phyloP scores from a whole-genome alignment of 768 basidiomycete genomes.

The Boletus huronensis region DNA sequence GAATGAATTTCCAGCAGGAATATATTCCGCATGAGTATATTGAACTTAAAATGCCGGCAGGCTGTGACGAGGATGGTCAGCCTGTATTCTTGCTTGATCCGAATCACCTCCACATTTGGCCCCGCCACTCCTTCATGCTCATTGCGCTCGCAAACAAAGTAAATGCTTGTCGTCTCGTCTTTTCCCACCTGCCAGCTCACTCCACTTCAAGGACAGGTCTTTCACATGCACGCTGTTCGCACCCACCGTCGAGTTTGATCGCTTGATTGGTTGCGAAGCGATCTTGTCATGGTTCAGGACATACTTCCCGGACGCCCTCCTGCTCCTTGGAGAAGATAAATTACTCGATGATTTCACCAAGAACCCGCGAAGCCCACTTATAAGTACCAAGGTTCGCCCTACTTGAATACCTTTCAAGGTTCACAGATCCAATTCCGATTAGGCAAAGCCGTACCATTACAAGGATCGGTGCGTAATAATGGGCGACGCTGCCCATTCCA shows the following conservation, averaged over 20 bases:
- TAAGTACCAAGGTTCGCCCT: slow-evolving; percentile 82
- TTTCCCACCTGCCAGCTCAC: slow-evolving; percentile 28
- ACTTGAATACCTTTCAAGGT: slow-evolving; percentile 15
- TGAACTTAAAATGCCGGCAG: slow-evolving; percentile 93
- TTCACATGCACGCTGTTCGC: slow-evolving; percentile 98
- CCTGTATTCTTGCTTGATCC: slow-evolving; percentile 83
- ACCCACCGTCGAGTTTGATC: slow-evolving; percentile 72
- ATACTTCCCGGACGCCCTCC: slow-evolving; percentile 87
- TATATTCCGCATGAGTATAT: slow-evolving; percentile 96
- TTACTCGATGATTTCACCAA: slow-evolving; percentile 73
- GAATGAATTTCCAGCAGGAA: slow-evolving; percentile 93
- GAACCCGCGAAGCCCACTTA: slow-evolving; percentile 86
- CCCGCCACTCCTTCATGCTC: slow-evolving; percentile 98
- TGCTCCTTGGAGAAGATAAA: slow-evolving; percentile 75
- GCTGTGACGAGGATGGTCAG: slow-evolving; percentile 54
- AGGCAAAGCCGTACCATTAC: slow-evolving; percentile 90
- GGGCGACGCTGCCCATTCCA: slow-evolving; percentile 94
- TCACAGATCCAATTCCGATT: slow-evolving; percentile 18
- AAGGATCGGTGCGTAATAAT: slow-evolving; percentile 82
- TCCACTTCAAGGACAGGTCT: slow-evolving; percentile 72
- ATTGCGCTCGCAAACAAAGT: slow-evolving; percentile 98
- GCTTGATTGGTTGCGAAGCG: slow-evolving; percentile 53
- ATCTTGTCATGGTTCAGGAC: slow-evolving; percentile 73
- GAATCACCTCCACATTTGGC: slow-evolving; percentile 98
- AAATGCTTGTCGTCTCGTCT: slow-evolving; percentile 25